Evolutionary conservation across 208 protist species (phyloP), one percentile per base, ranked within the genome.

Genomic region (Leishmania major): DNA sequence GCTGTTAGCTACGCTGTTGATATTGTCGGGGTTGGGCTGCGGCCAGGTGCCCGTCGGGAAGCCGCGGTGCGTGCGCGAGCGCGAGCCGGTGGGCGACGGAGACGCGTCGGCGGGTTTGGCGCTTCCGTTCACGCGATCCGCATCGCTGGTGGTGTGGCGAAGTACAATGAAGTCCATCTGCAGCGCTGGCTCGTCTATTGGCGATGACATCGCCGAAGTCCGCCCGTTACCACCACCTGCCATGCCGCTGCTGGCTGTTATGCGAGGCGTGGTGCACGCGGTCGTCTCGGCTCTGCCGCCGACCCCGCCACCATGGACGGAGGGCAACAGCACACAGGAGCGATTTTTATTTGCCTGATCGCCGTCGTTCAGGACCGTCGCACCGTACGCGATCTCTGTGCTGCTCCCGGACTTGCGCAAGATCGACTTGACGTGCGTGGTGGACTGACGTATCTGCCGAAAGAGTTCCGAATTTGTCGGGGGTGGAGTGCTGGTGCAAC

Each of bases 81-180:
- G 74, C 57, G 5, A 7, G 0, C n/a, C 31, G 6, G 31, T 3
- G 4, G 57, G 57, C 25, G 49, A 28, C 10, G 73, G 47, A 28
- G 57, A 35, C 43, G 40, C 72, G 19, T n/a, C 79, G n/a, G 25
- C 17, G 40, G 40, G 49, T 59, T 53, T 55, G 47, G 31, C 28
- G 10, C 11, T 6, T 19, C 53, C 13, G 75, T 55, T 85, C 1
- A 53, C 49, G 6, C 15, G 55, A 28, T 73, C 78, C 19, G 31
- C 25, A n/a, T 70, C 67, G 11, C 57, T 60, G 25, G 45, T 31
- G 40, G 62, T 78, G 49, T 11, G 37, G 59, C 51, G 67, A 37
- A 78, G 77, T 8, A 72, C 73, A 31, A 86, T 80, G 69, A 86
- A 86, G 78, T 86, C 83, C 22, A 74, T 86, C 43, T 72, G 83